Base-by-base conservation (phyloP, 106 monocot genomes). In the Posidonia australis region DNA sequence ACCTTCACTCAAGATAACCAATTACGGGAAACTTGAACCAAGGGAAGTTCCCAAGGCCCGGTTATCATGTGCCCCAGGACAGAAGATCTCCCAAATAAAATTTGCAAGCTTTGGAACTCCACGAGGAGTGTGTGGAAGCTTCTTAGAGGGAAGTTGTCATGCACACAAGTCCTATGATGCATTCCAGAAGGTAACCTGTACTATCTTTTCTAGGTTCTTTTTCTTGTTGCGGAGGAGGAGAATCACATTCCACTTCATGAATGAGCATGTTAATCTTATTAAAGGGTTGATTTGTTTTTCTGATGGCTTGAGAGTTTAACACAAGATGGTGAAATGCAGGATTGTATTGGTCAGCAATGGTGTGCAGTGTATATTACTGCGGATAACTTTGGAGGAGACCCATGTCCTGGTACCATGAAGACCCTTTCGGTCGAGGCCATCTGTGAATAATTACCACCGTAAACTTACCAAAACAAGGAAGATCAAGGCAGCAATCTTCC, bases 301-400 rank as follows among this genome's bases (percentile, higher is more conserved):
- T 10, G 22, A 62, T 43, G 7, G 16, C 16, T 58, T 12, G 26
- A 18, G 29, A 58, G 13, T 58, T 64, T 46, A 55, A 64, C 47
- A 41, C 46, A n/a, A 26, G 48, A 31, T 10, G 32, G 54, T 67
- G 13, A 29, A 45, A 67, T 68, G 51, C 78, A 81, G 78, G 65
- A 70, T 14, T 85, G 85, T 52, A 58, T 85, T 4, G 81, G 85
- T 43, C 69, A 76, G 67, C 66, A 81, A 44, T 66, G 54, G 21
- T 85, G 85, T 29, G 51, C 69, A 2, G 85, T 85, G 32, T 60
- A 55, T 46, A 51, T 85, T 28, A 55, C 30, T 36, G 76, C 76
- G n/a, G 51, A 72, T 43, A 66, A 73, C n/a, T 85, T 85, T 54
- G 85, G 81, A 60, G 81, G 81, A 30, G 85, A 85, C 31, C 85